Percentiles rank a stretch among this genome's conserved stretches.
Evolutionary conservation across 352 stramenopile species (phyloP).

Genomic region (Aphanomyces invadans): DNA sequence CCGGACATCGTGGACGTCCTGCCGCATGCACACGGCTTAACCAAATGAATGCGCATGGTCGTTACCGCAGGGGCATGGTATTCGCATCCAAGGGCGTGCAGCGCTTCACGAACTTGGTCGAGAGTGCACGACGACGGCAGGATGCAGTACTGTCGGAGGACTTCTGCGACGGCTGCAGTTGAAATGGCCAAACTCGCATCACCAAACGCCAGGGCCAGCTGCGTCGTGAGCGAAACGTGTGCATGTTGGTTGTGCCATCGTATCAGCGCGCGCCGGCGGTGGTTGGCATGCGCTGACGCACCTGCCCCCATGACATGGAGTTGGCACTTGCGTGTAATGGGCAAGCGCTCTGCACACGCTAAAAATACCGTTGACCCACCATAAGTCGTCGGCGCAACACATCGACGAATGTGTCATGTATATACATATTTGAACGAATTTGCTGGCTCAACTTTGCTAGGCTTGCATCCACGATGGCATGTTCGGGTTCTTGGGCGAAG

Average conservation of each 20-base stretch:
- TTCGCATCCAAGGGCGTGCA: not conserved
- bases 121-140: not conserved
- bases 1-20: too few species aligned
- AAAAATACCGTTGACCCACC: too few species aligned
- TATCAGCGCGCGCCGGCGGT: not conserved
- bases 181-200: too few species aligned
- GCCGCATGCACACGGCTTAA: too few species aligned
- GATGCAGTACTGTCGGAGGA: not conserved
- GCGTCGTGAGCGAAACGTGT: not conserved
- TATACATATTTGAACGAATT: not conserved
- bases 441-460: too few species aligned
- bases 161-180: too few species aligned
- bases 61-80: too few species aligned
- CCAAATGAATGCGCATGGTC: too few species aligned
- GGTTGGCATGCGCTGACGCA: not conserved
- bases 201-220: not conserved
- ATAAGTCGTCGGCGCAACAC: too few species aligned
- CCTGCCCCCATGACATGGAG: too few species aligned
- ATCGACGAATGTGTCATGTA: not conserved
- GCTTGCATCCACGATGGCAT: constrained; percentile 24
- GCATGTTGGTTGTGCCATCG: not conserved
- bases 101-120: not conserved
- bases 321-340: too few species aligned
- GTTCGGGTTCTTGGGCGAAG: constrained; percentile 3
- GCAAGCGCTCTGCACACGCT: too few species aligned